Evolutionary conservation across 176 grass and related monocot species (phyloP).

Genomic region (Aegilops umbellulata): DNA sequence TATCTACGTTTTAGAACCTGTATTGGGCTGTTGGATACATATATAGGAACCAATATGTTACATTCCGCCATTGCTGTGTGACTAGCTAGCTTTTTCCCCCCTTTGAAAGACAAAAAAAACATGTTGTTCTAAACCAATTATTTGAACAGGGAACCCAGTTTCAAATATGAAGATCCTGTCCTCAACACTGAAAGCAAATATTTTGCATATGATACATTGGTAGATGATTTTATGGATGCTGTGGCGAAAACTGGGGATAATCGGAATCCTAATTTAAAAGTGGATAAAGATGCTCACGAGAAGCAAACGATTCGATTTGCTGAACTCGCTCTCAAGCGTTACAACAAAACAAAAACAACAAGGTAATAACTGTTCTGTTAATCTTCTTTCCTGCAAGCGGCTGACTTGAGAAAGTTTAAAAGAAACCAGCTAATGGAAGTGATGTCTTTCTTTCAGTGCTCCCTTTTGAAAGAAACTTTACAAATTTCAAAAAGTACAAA

Average conservation of each 20-base stretch:
- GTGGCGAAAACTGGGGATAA: not conserved
- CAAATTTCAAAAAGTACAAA: not conserved
- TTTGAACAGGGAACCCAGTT: too few species aligned
- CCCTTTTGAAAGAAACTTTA: not conserved
- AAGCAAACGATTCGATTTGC: not conserved
- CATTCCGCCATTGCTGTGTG: too few species aligned
- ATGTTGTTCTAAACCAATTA: too few species aligned
- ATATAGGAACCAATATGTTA: too few species aligned
- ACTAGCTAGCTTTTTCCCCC: too few species aligned
- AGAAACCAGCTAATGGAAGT: not conserved
- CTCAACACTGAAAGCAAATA: not conserved
- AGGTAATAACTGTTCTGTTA: not conserved
- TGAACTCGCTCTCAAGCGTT: constrained; percentile 13
- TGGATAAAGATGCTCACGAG: not conserved
- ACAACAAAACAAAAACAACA: constrained; percentile 14
- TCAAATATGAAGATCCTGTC: too few species aligned
- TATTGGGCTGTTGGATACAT: too few species aligned
- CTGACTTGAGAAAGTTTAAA: too few species aligned
- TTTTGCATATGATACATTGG: not conserved
- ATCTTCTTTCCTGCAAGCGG: too few species aligned
- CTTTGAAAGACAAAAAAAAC: too few species aligned
- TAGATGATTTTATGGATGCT: not conserved
- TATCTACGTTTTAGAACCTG: too few species aligned
- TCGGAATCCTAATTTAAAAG: not conserved
- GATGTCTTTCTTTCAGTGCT: not conserved